Evolutionary conservation across 1,284 basidiomycete species (phyloP).

Genomic region (Bondarzewia mesenterica): DNA sequence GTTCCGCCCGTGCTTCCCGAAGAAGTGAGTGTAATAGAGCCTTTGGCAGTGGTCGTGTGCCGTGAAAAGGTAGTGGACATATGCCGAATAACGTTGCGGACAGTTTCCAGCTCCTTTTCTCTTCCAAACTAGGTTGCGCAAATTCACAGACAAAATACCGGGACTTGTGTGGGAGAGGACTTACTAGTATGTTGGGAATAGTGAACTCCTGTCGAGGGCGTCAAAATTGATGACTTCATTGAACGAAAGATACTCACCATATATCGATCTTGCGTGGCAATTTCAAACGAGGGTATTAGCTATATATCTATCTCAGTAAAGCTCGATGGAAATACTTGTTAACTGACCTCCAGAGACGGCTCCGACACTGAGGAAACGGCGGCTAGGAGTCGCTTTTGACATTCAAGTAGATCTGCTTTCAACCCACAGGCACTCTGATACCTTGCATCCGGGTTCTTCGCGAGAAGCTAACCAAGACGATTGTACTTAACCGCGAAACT

Average conservation of each 20-base stretch:
- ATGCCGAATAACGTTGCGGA: constrained; percentile 56
- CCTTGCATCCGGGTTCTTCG: constrained; percentile 54
- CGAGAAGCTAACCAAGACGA: constrained; percentile 36
- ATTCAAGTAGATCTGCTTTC: constrained; percentile 56
- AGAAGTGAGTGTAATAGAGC: too few relatives aligned
- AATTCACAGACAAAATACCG: constrained; percentile 4
- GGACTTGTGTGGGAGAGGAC: constrained; percentile 9
- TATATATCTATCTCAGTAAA: constrained; percentile 17
- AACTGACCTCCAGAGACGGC: constrained; percentile 44
- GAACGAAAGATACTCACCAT: constrained; percentile 29
- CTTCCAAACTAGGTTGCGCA: constrained; percentile 45
- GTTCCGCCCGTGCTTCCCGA: too few relatives aligned
- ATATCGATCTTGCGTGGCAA: constrained; percentile 53
- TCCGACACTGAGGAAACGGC: constrained; percentile 50
- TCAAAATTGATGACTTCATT: not conserved
- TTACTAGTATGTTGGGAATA: constrained; percentile 54
- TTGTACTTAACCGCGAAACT: not conserved
- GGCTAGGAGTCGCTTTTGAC: constrained; percentile 50
- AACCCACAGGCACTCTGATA: constrained; percentile 67
- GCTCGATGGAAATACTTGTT: not conserved
- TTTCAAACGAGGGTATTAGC: constrained; percentile 62
- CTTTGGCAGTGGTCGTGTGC: constrained; percentile 36
- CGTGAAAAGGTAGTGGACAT: constrained; percentile 58
- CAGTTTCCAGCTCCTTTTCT: constrained; percentile 57
- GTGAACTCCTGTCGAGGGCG: constrained; percentile 45